Evolutionary conservation across 192 early-diverging fungal species (phyloP).

Genomic region (Kappamyces sp.): DNA sequence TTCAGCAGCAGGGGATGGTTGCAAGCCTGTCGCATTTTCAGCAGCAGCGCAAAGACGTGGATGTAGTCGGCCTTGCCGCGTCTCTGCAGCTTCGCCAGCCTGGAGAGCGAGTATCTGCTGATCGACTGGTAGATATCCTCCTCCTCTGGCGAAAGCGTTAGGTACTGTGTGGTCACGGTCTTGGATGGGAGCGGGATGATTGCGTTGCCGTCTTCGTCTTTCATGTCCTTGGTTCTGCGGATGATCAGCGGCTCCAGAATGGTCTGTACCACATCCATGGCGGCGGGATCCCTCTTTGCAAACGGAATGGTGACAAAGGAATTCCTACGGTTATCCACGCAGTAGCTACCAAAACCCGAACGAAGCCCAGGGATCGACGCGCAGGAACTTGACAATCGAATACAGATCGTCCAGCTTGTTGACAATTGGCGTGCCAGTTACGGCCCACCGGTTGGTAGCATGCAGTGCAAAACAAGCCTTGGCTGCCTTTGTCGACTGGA

Average conservation of each 20-base stretch:
- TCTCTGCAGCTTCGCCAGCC: neutral
- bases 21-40: constrained; percentile 20
- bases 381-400: constrained; percentile 73
- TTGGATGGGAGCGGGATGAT: constrained; percentile 70
- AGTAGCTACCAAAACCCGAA: constrained; percentile 51
- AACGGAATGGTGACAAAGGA: constrained; percentile 72
- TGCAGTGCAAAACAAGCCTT: constrained; percentile 59
- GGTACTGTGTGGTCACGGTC: constrained; percentile 18
- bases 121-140: constrained; percentile 23
- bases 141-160: constrained; percentile 30
- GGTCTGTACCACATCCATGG: constrained; percentile 43
- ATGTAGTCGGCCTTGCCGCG: constrained; percentile 14
- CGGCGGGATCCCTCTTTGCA: constrained; percentile 43
- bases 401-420: constrained; percentile 74
- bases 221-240: constrained; percentile 73
- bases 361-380: constrained; percentile 62
- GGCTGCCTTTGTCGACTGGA: constrained; percentile 49
- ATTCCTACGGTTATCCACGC: constrained; percentile 22
- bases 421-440: constrained; percentile 89
- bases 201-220: constrained; percentile 50
- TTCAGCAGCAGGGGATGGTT: constrained; percentile 26
- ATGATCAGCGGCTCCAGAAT: constrained; percentile 63
- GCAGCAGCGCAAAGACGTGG: constrained; percentile 18
- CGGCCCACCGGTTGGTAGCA: constrained; percentile 69
- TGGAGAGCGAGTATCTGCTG: neutral